These are phyloP conservation scores for Yamadazyma friedrichii DNA, from an alignment of 1,139 yeast genomes.

Conservation along the genomic window DNA sequence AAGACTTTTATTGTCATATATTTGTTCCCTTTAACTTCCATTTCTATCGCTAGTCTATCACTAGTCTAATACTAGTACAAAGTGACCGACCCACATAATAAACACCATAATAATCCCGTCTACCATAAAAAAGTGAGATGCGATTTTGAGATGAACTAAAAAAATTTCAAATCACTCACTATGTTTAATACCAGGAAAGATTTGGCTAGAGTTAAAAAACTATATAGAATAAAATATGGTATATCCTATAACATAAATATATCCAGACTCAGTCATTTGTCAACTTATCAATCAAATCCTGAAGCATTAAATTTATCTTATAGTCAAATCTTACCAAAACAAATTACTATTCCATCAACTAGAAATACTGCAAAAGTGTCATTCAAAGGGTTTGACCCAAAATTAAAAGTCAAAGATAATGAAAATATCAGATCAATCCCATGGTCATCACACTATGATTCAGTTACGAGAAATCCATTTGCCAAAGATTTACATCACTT, in stretches of 20 bases:
- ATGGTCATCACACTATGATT: slow-evolving; percentile 44
- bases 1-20: too few species aligned
- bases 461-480: slow-evolving; percentile 45
- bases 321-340: slow-evolving; percentile 5
- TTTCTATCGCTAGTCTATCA: too few species aligned
- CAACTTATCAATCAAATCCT: not conserved
- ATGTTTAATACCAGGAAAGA: slow-evolving; percentile 3
- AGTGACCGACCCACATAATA: too few species aligned
- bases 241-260: too few species aligned
- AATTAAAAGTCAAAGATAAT: not conserved
- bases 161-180: slow-evolving; percentile 1
- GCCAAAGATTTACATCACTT: slow-evolving; percentile 63
- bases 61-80: too few species aligned
- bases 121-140: not conserved
- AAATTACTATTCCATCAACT: not conserved
- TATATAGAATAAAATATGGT: too few species aligned
- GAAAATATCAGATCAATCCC: slow-evolving; percentile 18
- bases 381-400: slow-evolving; percentile 4
- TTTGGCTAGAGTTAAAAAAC: too few species aligned
- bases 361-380: slow-evolving; percentile 1
- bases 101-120: too few species aligned
- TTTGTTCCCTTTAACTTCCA: too few species aligned
- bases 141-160: slow-evolving; percentile 1
- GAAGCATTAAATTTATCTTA: slow-evolving; percentile 3
- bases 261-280: not conserved